phyloP scores from a whole-genome alignment of 345 rosid genomes.

The Cardamine occulta region DNA sequence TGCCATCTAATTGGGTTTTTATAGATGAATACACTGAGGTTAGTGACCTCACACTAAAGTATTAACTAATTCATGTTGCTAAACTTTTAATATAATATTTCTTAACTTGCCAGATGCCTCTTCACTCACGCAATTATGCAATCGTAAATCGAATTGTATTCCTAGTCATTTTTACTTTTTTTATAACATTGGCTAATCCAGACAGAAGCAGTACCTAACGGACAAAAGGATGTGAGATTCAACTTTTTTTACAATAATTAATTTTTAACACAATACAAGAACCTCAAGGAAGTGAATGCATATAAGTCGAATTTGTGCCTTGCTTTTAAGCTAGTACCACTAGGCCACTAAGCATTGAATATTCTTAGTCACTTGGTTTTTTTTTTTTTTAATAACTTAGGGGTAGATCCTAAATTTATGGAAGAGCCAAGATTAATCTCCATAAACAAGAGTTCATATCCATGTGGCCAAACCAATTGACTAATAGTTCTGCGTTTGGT shows the following conservation, averaged over 20 bases:
- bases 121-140: not conserved
- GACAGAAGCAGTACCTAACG: not conserved
- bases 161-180: constrained; percentile 3
- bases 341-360: no score
- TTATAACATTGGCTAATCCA: not conserved
- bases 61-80: constrained; percentile 4
- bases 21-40: constrained; percentile 9
- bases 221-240: not conserved
- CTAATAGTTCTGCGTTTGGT: no score
- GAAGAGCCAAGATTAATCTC: no score
- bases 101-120: not conserved
- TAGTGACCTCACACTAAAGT: not conserved
- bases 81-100: not conserved
- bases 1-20: constrained; percentile 1
- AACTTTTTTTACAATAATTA: not conserved
- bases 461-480: no score
- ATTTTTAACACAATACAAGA: not conserved
- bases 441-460: no score
- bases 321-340: no score
- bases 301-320: no score
- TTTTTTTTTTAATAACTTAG: no score
- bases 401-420: no score
- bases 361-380: no score
- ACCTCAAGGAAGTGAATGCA: no score
- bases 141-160: not conserved